Conservation (phyloP, 2,329 filamentous ascomycete species). For the Raffaelea arxii region DNA sequence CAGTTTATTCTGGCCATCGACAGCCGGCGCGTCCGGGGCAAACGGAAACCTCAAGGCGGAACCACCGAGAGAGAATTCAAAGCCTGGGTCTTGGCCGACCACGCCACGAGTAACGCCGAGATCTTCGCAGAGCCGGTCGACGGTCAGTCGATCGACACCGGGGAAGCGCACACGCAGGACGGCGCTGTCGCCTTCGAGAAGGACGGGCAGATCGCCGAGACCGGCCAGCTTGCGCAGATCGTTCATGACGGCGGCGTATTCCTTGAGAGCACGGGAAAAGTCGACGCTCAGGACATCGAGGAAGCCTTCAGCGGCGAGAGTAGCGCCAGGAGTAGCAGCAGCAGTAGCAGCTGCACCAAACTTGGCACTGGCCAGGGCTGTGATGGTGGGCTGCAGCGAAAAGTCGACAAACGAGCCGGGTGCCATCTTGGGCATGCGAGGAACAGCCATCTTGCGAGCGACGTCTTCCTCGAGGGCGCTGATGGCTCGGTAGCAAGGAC, state of each 20-base stretch:
- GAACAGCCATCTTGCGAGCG: conserved; percentile 53
- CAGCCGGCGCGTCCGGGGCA: conserved; percentile 45
- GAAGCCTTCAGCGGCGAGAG: conserved; percentile 73
- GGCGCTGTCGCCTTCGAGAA: conserved; percentile 51
- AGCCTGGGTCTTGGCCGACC: conserved; percentile 67
- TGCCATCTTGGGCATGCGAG: conserved; percentile 6
- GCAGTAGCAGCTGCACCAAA: neutral
- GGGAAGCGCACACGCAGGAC: conserved; percentile 78
- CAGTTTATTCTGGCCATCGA: conserved; percentile 14
- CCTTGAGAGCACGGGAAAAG: conserved; percentile 78
- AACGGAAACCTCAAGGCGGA: conserved; percentile 81
- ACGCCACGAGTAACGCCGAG: conserved; percentile 73
- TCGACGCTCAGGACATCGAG: conserved; percentile 78
- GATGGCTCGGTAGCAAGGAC: conserved; percentile 72
- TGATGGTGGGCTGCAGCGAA: conserved; percentile 77
- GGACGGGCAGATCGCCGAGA: conserved; percentile 76
- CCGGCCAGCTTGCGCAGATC: conserved; percentile 70
- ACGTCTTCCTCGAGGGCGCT: conserved; percentile 65
- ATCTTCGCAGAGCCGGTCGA: conserved; percentile 78
- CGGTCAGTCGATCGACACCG: conserved; percentile 74
- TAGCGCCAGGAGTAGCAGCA: conserved; percentile 33
- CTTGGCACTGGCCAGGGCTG: conserved; percentile 47
- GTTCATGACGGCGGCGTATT: conserved; percentile 67
- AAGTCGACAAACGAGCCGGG: conserved; percentile 83
- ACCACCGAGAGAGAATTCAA: conserved; percentile 56